Evolutionary conservation across 306 rosid genomes (phyloP), one percentile per base, ranked within the genome.

Genomic region (Glycine latifolia): DNA sequence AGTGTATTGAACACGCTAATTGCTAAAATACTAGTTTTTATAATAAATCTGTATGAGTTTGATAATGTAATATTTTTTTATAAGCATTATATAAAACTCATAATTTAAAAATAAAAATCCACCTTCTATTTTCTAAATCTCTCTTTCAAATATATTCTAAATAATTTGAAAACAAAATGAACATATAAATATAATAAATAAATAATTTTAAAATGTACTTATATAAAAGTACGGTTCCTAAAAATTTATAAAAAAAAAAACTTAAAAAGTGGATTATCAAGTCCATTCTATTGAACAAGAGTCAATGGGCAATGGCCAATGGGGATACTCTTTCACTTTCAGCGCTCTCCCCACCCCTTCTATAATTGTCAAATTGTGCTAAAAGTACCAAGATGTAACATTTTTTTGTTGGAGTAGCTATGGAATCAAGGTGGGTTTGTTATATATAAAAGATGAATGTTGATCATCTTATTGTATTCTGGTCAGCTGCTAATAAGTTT

Each of bases 401-500:
- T 44, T 44, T 26, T 26, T 15, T 44, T 15, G 54, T 67, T 15
- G 53, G 52, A 39, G 73, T 43, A 44, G 53, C 3, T 41, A 7
- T 66, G 31, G 52, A 66, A 66, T 66, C 31, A n/a, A 17, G 50
- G 49, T 39, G 49, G 71, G 17, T 63, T 63, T 49, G 50, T 12
- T 49, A 66, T 41, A 39, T 8, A n/a, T 3, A 66, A 65, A 66
- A 66, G 26, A 14, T 66, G 50, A 39, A 39, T 14, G 5, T 65
- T 7, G 20, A 49, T 62, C 50, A 35, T 7, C 12, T 3, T 62
- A 31, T 9, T 58, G 16, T 49, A n/a, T 76, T 76, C 5, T 44
- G 70, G 58, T 46, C 7, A 46, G 69, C 14, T 79, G 41, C 70
- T 4, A 48, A 10, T 49, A 33, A 60, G 76, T 49, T 60, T 61